Evolutionary conservation across 805 yeast genomes (phyloP).

Genomic region (Myxozyma lipomycoides): DNA sequence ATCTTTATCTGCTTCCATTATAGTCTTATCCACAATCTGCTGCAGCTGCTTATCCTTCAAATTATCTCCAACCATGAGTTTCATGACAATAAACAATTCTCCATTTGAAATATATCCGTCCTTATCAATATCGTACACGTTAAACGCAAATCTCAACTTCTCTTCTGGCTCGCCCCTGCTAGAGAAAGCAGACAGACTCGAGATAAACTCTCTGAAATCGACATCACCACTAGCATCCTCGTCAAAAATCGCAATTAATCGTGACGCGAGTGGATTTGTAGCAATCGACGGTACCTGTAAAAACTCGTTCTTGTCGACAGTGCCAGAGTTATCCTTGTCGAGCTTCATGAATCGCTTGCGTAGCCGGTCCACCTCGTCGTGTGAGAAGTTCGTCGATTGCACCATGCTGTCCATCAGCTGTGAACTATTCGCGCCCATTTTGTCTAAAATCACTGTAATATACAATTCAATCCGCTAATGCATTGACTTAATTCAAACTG

Average conservation of each 20-base stretch:
- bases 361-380: conserved; percentile 86
- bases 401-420: conserved; percentile 62
- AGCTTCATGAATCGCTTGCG: conserved; percentile 92
- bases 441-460: not conserved
- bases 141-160: conserved; percentile 83
- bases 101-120: conserved; percentile 96
- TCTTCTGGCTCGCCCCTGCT: conserved; percentile 76
- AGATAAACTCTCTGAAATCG: conserved; percentile 91
- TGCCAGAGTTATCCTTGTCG: conserved; percentile 88
- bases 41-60: conserved; percentile 82
- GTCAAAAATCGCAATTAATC: conserved; percentile 93
- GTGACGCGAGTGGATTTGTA: conserved; percentile 79
- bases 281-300: conserved; percentile 89
- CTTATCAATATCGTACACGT: conserved; percentile 89
- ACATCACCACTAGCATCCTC: conserved; percentile 88
- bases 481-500: not conserved
- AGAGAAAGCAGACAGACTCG: conserved; percentile 81
- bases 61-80: conserved; percentile 96
- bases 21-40: conserved; percentile 91
- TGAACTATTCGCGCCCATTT: conserved; percentile 61
- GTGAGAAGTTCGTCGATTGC: conserved; percentile 81
- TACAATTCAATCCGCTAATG: not conserved
- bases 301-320: conserved; percentile 86
- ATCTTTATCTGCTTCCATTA: conserved; percentile 84
- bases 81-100: conserved; percentile 82